Conservation (phyloP, 2,329 filamentous ascomycete species). For the Fusarium anthophilum region DNA sequence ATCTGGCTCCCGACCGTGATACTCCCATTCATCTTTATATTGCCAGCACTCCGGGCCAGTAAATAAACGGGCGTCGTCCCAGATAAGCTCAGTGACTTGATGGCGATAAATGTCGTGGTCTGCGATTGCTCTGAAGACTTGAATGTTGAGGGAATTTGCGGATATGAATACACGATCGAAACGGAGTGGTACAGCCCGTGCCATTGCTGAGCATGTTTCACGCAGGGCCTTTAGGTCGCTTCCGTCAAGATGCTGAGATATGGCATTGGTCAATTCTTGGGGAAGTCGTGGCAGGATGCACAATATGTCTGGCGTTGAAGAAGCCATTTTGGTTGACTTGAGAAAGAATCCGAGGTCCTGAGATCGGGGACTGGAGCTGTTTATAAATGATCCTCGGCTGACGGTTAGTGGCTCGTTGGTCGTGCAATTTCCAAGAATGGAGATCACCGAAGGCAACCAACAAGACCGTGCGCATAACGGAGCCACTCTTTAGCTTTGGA, state of each 20-base stretch:
- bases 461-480: neutral
- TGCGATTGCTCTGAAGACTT: neutral
- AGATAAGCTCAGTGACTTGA: neutral
- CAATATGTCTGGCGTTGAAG: neutral
- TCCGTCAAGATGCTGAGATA: neutral
- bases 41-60: neutral
- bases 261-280: neutral
- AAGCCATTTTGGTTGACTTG: neutral
- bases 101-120: neutral
- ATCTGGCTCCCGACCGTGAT: neutral
- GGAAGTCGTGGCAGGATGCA: neutral
- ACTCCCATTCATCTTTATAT: no score
- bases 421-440: neutral
- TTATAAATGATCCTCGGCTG: neutral
- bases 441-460: neutral
- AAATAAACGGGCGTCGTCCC: neutral
- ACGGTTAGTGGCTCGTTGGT: neutral
- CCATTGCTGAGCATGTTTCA: neutral
- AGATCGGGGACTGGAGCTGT: neutral
- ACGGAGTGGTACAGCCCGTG: neutral
- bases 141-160: neutral
- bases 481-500: neutral
- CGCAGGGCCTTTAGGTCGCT: neutral
- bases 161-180: neutral
- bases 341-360: neutral